Percentiles rank a stretch among this genome's conserved stretches.
phyloP scores from a whole-genome alignment of 176 grass and related monocot genomes.

The Cocos nucifera region DNA sequence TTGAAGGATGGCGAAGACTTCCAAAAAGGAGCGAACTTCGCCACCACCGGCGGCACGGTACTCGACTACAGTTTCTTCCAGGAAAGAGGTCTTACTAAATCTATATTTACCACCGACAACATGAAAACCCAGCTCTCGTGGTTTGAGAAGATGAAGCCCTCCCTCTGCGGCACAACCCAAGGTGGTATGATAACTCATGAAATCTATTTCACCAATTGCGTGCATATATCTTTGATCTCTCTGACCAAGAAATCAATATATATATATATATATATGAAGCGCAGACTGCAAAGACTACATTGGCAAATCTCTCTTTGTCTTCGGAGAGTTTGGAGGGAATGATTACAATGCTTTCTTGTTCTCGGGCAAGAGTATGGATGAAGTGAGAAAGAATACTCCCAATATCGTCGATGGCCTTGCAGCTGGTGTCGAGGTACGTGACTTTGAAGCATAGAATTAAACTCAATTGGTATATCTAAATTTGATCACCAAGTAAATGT shows the following conservation, averaged over 20 bases:
- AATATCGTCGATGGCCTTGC: constrained; percentile 40
- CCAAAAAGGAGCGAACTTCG: constrained; percentile 81
- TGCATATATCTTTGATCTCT: no score
- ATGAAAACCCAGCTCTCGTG: constrained; percentile 56
- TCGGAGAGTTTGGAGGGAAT: constrained; percentile 90
- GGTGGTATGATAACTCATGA: constrained; percentile 8
- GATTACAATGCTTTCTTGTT: constrained; percentile 72
- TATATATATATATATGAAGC: no score
- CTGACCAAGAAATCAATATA: no score
- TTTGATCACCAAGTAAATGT: no score
- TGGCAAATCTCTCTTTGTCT: constrained; percentile 53
- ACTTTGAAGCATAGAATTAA: no score
- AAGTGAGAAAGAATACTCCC: constrained; percentile 44
- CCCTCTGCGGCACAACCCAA: constrained; percentile 35
- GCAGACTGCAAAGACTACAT: constrained; percentile 50
- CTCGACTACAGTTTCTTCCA: constrained; percentile 62
- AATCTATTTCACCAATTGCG: no score
- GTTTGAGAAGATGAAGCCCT: constrained; percentile 59
- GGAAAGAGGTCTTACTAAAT: constrained; percentile 49
- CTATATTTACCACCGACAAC: constrained; percentile 54
- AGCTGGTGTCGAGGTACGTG: constrained; percentile 32
- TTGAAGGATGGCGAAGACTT: constrained; percentile 53
- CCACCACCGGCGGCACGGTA: constrained; percentile 60
- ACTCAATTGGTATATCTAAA: no score
- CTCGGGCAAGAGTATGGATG: constrained; percentile 40